phyloP scores from a whole-genome alignment of 768 basidiomycete species.

The Naganishia friedmannii region DNA sequence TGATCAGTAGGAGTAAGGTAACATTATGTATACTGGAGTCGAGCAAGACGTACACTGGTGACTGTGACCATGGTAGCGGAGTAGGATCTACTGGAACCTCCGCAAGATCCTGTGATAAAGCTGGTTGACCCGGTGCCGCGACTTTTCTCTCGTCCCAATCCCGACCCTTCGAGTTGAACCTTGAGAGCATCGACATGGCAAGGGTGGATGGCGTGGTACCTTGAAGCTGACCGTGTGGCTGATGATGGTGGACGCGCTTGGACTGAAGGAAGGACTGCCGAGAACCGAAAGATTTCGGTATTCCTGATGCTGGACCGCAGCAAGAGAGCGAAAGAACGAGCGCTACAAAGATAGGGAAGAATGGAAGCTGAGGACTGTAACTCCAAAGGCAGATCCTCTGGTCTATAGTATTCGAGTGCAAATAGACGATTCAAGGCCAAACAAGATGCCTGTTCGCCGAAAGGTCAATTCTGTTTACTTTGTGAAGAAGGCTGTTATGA shows the following conservation, averaged over 20 bases:
- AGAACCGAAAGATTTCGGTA: not conserved
- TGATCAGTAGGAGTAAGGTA: not conserved
- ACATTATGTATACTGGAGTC: not conserved
- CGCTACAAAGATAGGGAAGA: too few relatives aligned
- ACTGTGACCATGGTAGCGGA: constrained; percentile 22
- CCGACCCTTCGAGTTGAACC: constrained; percentile 14
- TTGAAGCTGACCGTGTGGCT: not conserved
- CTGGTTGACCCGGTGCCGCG: constrained; percentile 12
- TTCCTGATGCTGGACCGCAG: not conserved
- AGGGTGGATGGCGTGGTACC: not conserved
- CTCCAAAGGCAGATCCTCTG: too few relatives aligned
- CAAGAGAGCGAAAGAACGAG: too few relatives aligned
- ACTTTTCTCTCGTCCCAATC: constrained; percentile 22
- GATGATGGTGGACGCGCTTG: not conserved
- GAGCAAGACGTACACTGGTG: constrained; percentile 1
- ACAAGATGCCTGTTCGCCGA: too few relatives aligned
- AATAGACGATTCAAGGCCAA: too few relatives aligned
- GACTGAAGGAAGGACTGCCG: not conserved
- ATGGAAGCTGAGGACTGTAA: too few relatives aligned
- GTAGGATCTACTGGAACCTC: not conserved
- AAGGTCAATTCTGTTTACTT: too few relatives aligned
- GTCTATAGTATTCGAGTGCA: too few relatives aligned
- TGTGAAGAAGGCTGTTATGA: too few relatives aligned
- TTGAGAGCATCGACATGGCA: constrained; percentile 9
- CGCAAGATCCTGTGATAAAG: not conserved